Evolutionary conservation across 2,329 filamentous ascomycete species (phyloP), one percentile per base, ranked within the genome.

Genomic region (Pezicula neosporulosa): DNA sequence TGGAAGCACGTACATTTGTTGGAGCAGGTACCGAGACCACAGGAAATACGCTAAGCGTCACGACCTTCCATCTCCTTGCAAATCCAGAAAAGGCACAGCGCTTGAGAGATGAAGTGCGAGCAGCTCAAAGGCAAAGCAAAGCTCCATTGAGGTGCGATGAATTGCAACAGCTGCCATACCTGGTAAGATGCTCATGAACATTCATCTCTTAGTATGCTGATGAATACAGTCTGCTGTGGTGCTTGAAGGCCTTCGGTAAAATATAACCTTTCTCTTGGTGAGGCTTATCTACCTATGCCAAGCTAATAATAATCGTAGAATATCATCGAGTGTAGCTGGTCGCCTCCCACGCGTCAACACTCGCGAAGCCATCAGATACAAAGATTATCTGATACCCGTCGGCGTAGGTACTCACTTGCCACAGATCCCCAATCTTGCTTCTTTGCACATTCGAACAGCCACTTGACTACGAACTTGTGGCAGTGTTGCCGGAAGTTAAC

Each of bases 11-110:
- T 19, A 51, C 56, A 9, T 44, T 65, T 13, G 49, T 65, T 12
- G 56, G 50, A 27, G 63, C 62, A 8, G 63, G 63, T 2, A 60
- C 60, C 1, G 62, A 65, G 37, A 63, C 60, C 1, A 61, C 62
- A 28, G 57, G 58, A 16, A 49, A 55, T 33, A 57, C 56, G 1
- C 42, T 64, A 5, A 55, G 52, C 2, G 50, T 56, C 3, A 57
- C 48, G 1, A 49, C 53, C 2, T 65, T 56, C 44, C 50, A 62
- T 44, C 48, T 64, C 4, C 44, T 56, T 12, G 30, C 44, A 4
- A 55, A 64, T 52, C 47, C 49, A 37, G 46, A 52, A 6, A 51
- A 57, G 6, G 16, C 56, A 35, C 28, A 35, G n/a, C 44, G 38
- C 35, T 48, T 65, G 18, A 54, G 54, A 21, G 44, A 55, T 2